Percentiles rank a stretch among this genome's conserved stretches.
These are phyloP conservation scores for Hortaea sp. DNA, from an alignment of 2,329 filamentous ascomycete genomes.

Conservation along the genomic window DNA sequence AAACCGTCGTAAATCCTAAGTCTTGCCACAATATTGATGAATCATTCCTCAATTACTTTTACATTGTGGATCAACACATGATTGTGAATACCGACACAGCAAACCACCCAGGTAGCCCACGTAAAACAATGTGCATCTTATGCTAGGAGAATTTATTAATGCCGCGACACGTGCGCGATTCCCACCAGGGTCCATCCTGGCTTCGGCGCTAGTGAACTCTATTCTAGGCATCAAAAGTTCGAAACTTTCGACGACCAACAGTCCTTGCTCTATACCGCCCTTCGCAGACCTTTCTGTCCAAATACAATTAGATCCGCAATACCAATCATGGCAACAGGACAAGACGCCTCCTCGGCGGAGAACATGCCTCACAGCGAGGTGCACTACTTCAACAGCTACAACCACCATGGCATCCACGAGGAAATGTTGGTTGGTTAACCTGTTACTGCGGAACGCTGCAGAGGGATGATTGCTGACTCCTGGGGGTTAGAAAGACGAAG, in stretches of 20 bases:
- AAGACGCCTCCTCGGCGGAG: constrained; percentile 36
- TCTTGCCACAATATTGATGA: no score
- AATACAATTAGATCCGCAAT: background rate
- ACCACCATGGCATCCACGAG: constrained; percentile 97
- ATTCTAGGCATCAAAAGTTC: background rate
- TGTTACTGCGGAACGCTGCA: constrained; percentile 1
- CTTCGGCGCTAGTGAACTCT: background rate
- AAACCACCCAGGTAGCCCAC: no score
- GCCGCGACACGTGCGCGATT: no score
- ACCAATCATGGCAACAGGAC: background rate
- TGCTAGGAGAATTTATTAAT: no score
- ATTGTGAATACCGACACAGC: no score
- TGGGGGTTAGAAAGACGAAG: constrained; percentile 77
- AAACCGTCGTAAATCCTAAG: no score
- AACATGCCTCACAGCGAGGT: constrained; percentile 86
- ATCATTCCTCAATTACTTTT: no score
- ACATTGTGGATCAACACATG: no score
- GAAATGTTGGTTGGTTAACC: constrained; percentile 70
- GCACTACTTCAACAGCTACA: constrained; percentile 99
- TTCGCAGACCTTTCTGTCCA: background rate
- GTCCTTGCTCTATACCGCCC: background rate
- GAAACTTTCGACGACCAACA: background rate
- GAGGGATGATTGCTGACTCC: constrained; percentile 1
- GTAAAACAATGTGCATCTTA: no score
- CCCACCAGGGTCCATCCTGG: background rate